Evolutionary conservation across 768 basidiomycete species (phyloP), one percentile per base, ranked within the genome.

Genomic region (Stropharia rugosoannulata): DNA sequence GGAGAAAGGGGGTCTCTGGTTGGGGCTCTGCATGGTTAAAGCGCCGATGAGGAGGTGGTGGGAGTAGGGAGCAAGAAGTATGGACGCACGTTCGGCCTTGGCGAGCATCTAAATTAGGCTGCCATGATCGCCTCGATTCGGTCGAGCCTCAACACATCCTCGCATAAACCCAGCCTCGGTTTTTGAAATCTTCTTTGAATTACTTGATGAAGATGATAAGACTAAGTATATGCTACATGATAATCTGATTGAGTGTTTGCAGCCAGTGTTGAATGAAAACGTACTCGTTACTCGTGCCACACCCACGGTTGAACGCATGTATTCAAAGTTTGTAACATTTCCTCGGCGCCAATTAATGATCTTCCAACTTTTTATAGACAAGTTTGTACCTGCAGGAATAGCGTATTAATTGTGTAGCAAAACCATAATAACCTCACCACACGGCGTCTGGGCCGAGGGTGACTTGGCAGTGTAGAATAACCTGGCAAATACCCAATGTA

Each of bases 1-100:
- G 13, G 61, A 55, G 51, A 62, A 63, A 18, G 58, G 51, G 25
- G 64, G 62, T 22, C 57, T 50, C 11, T 51, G 49, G 44, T 59
- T 58, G 40, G 58, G 45, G 27, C 22, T 27, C 36, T 57, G 59
- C 57, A 63, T 60, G 27, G 15, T 40, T 46, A 39, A n/a, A 38
- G 54, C 12, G 32, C 19, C n/a, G 49, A 42, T n/a, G 16, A 49
- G 39, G 10, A n/a, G 48, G 29, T 57, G 50, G 32, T 22, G 42
- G 50, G 35, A 49, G 54, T 35, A 51, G 53, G 49, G 45, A 56
- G 37, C 53, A 57, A 60, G 57, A 50, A 51, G 13, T 36, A 25
- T 13, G 29, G 42, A 52, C 42, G 51, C 51, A 52, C 51, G 51
- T 52, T 52, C 29, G 51, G 51, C 25, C 51, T 52, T 52, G 49